A percentile compares a stretch with the other conserved stretches of the same genome.
phyloP scores from a whole-genome alignment of 345 rosid species.

The Sonneratia caseolaris region DNA sequence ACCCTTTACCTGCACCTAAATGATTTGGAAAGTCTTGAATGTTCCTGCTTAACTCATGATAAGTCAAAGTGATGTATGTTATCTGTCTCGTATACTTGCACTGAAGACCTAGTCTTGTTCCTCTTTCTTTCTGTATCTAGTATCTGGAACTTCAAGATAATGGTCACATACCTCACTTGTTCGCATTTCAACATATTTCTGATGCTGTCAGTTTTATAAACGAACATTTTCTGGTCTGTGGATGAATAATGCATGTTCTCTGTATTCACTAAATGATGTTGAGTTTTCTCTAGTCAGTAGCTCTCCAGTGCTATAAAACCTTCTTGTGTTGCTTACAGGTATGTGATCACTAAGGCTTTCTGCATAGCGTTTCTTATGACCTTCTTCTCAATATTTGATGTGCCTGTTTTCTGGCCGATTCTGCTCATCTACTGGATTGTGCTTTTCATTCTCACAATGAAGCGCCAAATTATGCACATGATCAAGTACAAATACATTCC shows the following conservation, averaged over 20 bases:
- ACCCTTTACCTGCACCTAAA: background rate
- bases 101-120: background rate
- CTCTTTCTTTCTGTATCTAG: background rate
- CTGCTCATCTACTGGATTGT: slow-evolving; percentile 64
- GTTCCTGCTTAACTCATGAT: background rate
- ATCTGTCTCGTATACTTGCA: background rate
- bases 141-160: background rate
- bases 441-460: slow-evolving; percentile 64
- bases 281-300: background rate
- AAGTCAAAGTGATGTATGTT: background rate
- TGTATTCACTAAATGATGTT: background rate
- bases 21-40: background rate
- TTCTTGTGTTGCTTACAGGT: slow-evolving; percentile 27
- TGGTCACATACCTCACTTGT: background rate
- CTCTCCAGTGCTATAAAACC: background rate
- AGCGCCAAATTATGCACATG: slow-evolving; percentile 62
- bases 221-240: background rate
- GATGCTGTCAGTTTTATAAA: background rate
- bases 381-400: slow-evolving; percentile 59
- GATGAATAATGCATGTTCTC: background rate
- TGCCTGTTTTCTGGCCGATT: slow-evolving; percentile 87
- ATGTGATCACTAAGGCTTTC: slow-evolving; percentile 63
- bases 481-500: slow-evolving; percentile 56
- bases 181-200: background rate
- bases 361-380: slow-evolving; percentile 63